Percentiles rank a stretch among this genome's conserved stretches.
phyloP scores from a whole-genome alignment of 164 flowering plant genomes.

The Vitis vinifera region ASM3070453v1 NC_081816.1:6770001-6770500 shows the following conservation, averaged over 20 bases:
- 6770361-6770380: too few relatives aligned
- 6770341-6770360: too few relatives aligned
- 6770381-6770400: too few relatives aligned
- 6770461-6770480: too few relatives aligned
- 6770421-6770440: too few relatives aligned
- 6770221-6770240: background rate
- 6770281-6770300: too few relatives aligned
- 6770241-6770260: background rate
- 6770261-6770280: background rate
- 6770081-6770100: constrained; percentile 63
- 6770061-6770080: constrained; percentile 79
- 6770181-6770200: constrained; percentile 59
- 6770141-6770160: constrained; percentile 41
- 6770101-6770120: constrained; percentile 85
- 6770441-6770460: too few relatives aligned
- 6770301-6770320: too few relatives aligned
- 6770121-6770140: constrained; percentile 93
- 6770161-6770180: constrained; percentile 58
- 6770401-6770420: too few relatives aligned
- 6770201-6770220: constrained; percentile 37
- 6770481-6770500: too few relatives aligned
- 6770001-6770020: constrained; percentile 75
- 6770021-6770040: constrained; percentile 71
- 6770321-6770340: too few relatives aligned
- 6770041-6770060: constrained; percentile 80